Evolutionary conservation across 306 rosid genomes (phyloP), one percentile per base, ranked within the genome.

Genomic region (Prosopis cineraria): DNA sequence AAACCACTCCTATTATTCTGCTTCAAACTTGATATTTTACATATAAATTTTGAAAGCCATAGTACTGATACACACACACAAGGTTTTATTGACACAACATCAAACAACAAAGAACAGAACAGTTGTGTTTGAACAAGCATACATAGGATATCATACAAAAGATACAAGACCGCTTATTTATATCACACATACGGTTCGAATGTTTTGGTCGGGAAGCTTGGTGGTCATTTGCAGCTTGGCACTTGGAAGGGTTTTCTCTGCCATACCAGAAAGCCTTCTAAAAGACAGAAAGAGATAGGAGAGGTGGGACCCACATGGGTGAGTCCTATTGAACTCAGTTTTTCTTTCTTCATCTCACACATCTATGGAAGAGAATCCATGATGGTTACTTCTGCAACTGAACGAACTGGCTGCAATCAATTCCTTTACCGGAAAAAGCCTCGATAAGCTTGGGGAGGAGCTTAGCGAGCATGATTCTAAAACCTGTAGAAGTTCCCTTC

Each of bases 381-480:
- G 19, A 17, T 3, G 10, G 3, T 6, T 48, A 81, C 73, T 88
- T 82, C 62, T 78, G 85, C 36, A 83, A 76, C 83, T 30, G 74
- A 29, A 74, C 70, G 78, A 89, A 88, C 52, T 77, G 85, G 88
- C 85, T 83, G 94, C 94, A 90, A 82, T 89, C 89, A 27, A 90
- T 89, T 68, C 95, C 93, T 83, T 86, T 89, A 2, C 48, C 89
- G 39, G 89, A 87, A 81, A 96, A 90, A 30, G 94, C 91, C 85
- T 87, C 93, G 27, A 86, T 85, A 50, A 96, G 93, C 88, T 84
- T 93, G 48, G 95, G 93, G 41, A 91, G 72, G 84, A 96, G 95
- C 81, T 96, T 93, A 50, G 89, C 87, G 70, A 96, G 93, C 99
- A 96, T 96, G 30, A 96, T 88, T 62, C 90, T 93, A 76, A 96